A percentile compares a stretch with the other conserved stretches of the same genome.
phyloP scores from a whole-genome alignment of 768 basidiomycete genomes.

The Tylopilus sp. region DNA sequence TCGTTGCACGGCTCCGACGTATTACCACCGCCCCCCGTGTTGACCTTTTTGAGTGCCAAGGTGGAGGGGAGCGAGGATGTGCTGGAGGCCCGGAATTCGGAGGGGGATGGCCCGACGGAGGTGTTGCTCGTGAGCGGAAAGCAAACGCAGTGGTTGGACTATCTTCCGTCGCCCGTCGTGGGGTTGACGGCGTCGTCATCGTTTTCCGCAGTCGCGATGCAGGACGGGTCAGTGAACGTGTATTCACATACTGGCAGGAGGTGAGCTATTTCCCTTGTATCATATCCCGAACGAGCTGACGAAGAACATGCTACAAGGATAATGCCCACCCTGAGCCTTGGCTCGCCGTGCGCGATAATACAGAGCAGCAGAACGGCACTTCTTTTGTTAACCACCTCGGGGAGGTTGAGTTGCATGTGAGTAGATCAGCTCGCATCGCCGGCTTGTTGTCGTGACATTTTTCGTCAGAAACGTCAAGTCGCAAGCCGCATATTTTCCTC shows the following conservation, averaged over 20 bases:
- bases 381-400: conserved; percentile 68
- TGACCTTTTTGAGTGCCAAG: conserved; percentile 55
- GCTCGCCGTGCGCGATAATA: conserved; percentile 66
- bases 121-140: conserved; percentile 61
- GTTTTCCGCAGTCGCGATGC: conserved; percentile 75
- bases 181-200: conserved; percentile 55
- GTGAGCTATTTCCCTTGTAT: conserved; percentile 41
- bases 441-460: conserved; percentile 5
- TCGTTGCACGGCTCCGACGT: conserved; percentile 19
- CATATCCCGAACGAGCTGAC: neutral
- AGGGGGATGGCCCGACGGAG: conserved; percentile 61
- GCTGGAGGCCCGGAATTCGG: conserved; percentile 78
- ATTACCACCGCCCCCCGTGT: conserved; percentile 50
- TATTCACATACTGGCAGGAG: conserved; percentile 84
- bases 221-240: conserved; percentile 77
- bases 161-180: conserved; percentile 71
- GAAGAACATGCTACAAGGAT: conserved; percentile 43
- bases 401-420: conserved; percentile 76
- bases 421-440: conserved; percentile 13
- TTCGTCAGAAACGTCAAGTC: conserved; percentile 71
- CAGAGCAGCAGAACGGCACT: conserved; percentile 62
- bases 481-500: conserved; percentile 59
- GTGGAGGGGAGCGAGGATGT: conserved; percentile 67
- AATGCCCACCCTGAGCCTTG: conserved; percentile 73
- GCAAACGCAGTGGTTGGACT: conserved; percentile 88